Conservation (phyloP, 2,329 filamentous ascomycete genomes). For the Penicillium glabrum region DNA sequence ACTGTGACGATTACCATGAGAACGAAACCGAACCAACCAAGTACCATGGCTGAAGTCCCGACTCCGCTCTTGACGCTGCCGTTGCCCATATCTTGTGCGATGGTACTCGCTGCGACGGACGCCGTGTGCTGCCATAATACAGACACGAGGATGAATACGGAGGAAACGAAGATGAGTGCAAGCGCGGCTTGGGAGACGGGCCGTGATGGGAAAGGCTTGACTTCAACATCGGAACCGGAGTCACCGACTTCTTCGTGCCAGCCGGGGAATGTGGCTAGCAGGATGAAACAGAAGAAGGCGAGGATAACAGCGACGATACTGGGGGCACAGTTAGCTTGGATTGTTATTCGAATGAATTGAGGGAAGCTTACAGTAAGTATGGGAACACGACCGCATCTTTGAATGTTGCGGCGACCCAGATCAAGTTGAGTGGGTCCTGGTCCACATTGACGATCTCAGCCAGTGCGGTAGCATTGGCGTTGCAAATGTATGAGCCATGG, state of each 20-base stretch:
- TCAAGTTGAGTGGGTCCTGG: slow-evolving; percentile 92
- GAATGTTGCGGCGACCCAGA: slow-evolving; percentile 96
- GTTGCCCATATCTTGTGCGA: slow-evolving; percentile 90
- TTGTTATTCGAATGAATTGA: not conserved
- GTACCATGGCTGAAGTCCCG: slow-evolving; percentile 91
- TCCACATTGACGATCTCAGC: slow-evolving; percentile 86
- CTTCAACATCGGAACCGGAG: slow-evolving; percentile 78
- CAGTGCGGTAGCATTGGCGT: slow-evolving; percentile 91
- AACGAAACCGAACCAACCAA: slow-evolving; percentile 97
- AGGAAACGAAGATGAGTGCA: slow-evolving; percentile 78
- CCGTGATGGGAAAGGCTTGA: slow-evolving; percentile 90
- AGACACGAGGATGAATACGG: slow-evolving; percentile 65
- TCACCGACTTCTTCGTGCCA: slow-evolving; percentile 92
- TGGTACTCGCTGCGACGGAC: slow-evolving; percentile 89
- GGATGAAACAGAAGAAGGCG: slow-evolving; percentile 90
- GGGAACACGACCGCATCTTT: slow-evolving; percentile 99
- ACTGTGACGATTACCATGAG: slow-evolving; percentile 94
- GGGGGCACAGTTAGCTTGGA: slow-evolving; percentile 5
- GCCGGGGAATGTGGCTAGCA: slow-evolving; percentile 93
- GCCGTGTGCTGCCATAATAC: slow-evolving; percentile 75
- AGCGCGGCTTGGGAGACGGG: slow-evolving; percentile 90
- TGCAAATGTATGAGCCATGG: slow-evolving; percentile 88
- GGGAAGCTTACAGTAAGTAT: slow-evolving; percentile 75
- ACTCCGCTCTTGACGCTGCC: slow-evolving; percentile 84
- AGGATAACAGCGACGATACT: slow-evolving; percentile 98